Base-by-base conservation (phyloP, 1,284 basidiomycete species). In the Ustilago lituana region DNA sequence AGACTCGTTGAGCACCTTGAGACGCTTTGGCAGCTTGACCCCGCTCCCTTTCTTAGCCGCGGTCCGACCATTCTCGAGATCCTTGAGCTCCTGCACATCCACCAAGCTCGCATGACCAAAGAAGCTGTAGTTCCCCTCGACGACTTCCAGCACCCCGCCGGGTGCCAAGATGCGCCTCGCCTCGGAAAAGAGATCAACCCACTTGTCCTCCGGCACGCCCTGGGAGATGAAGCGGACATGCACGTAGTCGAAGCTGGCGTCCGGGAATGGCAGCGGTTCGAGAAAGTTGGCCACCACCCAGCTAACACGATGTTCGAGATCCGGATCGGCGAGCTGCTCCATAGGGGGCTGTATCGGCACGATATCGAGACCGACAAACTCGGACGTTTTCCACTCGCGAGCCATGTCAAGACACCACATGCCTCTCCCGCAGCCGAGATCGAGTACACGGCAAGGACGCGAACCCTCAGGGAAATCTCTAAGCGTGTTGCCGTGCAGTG, bases 211-310 rank as follows among this genome's bases (percentile, higher is more conserved):
- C 11, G 73, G 72, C 10, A 78, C 51, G 23, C 55, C 69, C 23
- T 53, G 54, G 5, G 40, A 15, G 11, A 78, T 11, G 43, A 55
- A 73, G 7, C 75, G 62, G 7, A 73, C 57, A 33, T 78, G 76
- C 32, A 78, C 63, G 14, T 60, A 78, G 56, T 78, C 76, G 52
- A 78, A 78, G 35, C 54, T 58, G 22, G 55, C 65, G 41, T 76
- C 72, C 8, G 76, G 76, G 45, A 78, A 78, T 1, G 74, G 73
- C 14, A 75, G 37, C 10, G 55, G 69, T 26, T 77, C 73, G 23
- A 78, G 53, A 26, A 69, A 69, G 56, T 78, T 78, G 44, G 72
- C 72, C 0, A 78, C 63, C 3, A 78, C 74, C 76, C 76, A 78
- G 20, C 59, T 75, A 14, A 78, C 60, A 12, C 76, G 38, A 11